A percentile compares a stretch with the other conserved stretches of the same genome.
phyloP scores from a whole-genome alignment of 2,329 filamentous ascomycete genomes.

The Diaporthe sp. region DNA sequence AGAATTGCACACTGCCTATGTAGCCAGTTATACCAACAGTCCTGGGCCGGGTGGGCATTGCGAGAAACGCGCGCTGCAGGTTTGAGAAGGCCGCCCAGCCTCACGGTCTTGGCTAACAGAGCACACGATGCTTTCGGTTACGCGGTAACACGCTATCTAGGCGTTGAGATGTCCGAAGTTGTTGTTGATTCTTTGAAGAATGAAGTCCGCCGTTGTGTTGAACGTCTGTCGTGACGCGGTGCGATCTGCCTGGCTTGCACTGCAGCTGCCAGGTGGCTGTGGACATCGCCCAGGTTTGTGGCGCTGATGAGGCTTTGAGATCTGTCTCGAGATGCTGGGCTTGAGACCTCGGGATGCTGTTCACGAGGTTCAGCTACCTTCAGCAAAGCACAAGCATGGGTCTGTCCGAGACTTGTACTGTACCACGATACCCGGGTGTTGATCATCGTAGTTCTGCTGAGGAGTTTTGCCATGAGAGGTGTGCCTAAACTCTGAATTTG shows the following conservation, averaged over 20 bases:
- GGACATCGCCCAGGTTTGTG: not conserved
- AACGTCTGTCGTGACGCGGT: not conserved
- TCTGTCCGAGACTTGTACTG: not conserved
- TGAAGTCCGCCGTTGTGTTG: not conserved
- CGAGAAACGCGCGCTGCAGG: not conserved
- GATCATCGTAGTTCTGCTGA: not conserved
- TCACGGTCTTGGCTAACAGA: not conserved
- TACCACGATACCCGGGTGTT: not conserved
- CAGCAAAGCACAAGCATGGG: not conserved
- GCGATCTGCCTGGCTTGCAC: not conserved
- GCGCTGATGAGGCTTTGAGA: not conserved
- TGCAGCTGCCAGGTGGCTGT: constrained; percentile 5
- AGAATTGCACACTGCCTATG: not conserved
- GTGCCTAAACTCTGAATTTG: not conserved
- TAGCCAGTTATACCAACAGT: not conserved
- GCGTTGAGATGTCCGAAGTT: not conserved
- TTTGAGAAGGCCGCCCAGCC: not conserved
- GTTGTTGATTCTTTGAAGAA: not conserved
- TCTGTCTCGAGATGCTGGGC: not conserved
- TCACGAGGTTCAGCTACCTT: not conserved
- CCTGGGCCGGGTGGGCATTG: not conserved
- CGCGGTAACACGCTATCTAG: not conserved
- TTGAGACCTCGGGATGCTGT: not conserved
- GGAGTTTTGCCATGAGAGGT: not conserved
- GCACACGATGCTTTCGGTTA: not conserved